phyloP scores from a whole-genome alignment of 495 filamentous ascomycete genomes.

The Podospora appendiculata region DNA sequence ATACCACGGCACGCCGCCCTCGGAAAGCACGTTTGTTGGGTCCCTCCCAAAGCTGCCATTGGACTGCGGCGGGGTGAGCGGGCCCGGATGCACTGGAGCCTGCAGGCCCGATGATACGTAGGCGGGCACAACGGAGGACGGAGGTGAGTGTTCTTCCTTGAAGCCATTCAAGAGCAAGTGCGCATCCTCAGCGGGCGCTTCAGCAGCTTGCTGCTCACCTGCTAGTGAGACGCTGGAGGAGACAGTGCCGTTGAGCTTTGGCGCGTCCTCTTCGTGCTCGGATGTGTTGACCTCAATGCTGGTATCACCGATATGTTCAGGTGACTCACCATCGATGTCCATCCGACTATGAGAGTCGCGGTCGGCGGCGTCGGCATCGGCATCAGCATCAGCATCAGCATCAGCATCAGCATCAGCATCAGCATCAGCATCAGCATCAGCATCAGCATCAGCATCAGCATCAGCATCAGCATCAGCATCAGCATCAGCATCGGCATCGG shows the following conservation, averaged over 20 bases:
- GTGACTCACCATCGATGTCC: constrained; percentile 10
- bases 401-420: constrained; percentile 10
- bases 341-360: not conserved
- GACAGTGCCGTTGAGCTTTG: constrained; percentile 23
- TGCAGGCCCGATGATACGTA: constrained; percentile 13
- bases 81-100: constrained; percentile 7
- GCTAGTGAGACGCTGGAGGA: constrained; percentile 13
- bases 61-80: constrained; percentile 40
- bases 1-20: constrained; percentile 85
- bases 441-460: too few relatives aligned
- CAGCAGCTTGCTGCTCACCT: constrained; percentile 7
- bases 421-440: constrained; percentile 10
- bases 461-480: constrained; percentile 1
- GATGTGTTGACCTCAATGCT: constrained; percentile 38
- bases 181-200: constrained; percentile 6
- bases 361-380: not conserved
- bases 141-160: constrained; percentile 30
- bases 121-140: constrained; percentile 9
- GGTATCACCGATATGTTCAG: constrained; percentile 13
- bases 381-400: constrained; percentile 1
- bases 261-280: constrained; percentile 13
- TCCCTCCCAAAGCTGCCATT: constrained; percentile 35
- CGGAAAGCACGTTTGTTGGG: constrained; percentile 47
- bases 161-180: constrained; percentile 18
- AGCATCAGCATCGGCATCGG: constrained; percentile 3